Evolutionary conservation across 1,284 basidiomycete species (phyloP), one percentile per base, ranked within the genome.

Genomic region (Caloboletus inedulis): DNA sequence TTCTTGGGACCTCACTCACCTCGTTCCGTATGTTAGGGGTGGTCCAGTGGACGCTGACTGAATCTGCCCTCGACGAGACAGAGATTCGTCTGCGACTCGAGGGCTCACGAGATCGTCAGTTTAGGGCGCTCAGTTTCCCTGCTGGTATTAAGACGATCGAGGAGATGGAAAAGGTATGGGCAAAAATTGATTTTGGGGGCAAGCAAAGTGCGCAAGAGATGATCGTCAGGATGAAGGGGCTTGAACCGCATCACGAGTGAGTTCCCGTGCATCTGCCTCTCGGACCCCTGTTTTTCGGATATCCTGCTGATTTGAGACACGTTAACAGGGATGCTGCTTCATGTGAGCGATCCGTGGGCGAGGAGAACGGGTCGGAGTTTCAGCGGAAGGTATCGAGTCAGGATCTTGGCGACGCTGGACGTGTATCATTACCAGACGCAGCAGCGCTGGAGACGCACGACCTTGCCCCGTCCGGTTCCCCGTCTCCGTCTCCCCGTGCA

Each of bases 141-240:
- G 67, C 74, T 2, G 80, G 78, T 1, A 66, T 83, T 8, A 58
- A 66, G 34, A 53, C 51, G 4, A 49, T 68, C 23, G 70, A 76
- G 25, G 68, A 77, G 37, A 77, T 82, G 60, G 68, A 71, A 39
- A 62, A 73, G 52, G 73, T 69, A 57, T 85, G 82, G 81, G 61
- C 71, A 12, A 66, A 61, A 1, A 70, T 84, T 39, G 73, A 78
- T 55, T 85, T 78, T 53, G 70, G 76, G 27, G 71, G 69, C 0
- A 55, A 57, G 37, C 44, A 50, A 4, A 30, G 31, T 31, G 13
- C 37, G 40, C 40, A 54, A 6, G 62, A 61, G 37, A 36, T 50
- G 43, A 31, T 52, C 0, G 41, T 41, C 0, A 34, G 29, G 13
- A 48, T 49, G 14, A 40, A 47, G 40, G 35, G n/a, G 12, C 33